These are phyloP conservation scores for Rhododendron simsii DNA, from an alignment of 148 eudicot species.

Conservation along the genomic window DNA sequence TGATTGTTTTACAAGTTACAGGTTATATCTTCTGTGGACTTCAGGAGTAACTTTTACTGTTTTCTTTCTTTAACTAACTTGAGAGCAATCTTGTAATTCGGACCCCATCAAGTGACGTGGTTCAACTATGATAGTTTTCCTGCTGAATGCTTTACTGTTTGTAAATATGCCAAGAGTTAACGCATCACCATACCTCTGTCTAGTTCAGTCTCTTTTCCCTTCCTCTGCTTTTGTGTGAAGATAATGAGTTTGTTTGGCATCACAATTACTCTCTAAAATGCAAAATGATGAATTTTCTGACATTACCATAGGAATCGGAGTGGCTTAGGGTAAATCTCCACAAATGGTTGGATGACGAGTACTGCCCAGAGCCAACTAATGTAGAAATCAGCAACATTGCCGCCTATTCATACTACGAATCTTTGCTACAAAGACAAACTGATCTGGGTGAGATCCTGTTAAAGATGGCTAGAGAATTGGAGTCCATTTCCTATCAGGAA, in stretches of 20 bases:
- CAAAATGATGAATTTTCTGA: neutral
- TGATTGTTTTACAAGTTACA: neutral
- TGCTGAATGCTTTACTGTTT: neutral
- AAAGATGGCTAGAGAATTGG: conserved; percentile 61
- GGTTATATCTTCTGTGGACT: neutral
- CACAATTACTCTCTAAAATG: neutral
- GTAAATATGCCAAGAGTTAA: neutral
- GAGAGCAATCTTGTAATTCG: neutral
- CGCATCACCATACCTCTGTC: neutral
- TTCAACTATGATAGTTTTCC: neutral
- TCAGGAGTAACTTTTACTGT: neutral
- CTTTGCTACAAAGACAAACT: conserved; percentile 52
- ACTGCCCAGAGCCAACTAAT: conserved; percentile 91
- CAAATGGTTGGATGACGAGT: conserved; percentile 94
- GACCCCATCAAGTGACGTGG: neutral
- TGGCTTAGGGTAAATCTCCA: conserved; percentile 80
- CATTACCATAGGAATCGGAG: conserved; percentile 63
- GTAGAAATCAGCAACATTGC: conserved; percentile 80
- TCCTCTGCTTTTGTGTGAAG: neutral
- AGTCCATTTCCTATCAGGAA: conserved; percentile 74
- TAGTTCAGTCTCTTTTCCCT: neutral
- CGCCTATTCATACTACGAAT: conserved; percentile 59
- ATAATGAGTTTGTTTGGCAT: neutral
- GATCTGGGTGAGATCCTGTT: conserved; percentile 80
- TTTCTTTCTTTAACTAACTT: neutral